Evolutionary conservation across 2,329 filamentous ascomycete species (phyloP).

Genomic region (Hymenoscyphus salicellus): DNA sequence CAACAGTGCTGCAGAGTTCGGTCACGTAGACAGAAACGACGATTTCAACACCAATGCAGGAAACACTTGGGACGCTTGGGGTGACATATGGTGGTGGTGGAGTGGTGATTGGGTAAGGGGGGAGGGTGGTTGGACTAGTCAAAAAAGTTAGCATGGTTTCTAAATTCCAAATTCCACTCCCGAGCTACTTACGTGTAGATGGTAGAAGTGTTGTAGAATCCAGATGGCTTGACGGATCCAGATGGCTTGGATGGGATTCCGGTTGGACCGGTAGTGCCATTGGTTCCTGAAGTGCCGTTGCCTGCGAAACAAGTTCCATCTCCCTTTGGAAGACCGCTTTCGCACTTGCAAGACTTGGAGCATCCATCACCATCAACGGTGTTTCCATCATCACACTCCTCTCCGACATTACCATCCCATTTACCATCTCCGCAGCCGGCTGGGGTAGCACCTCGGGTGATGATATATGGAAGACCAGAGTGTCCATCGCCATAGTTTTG

Average conservation of each 20-base stretch:
- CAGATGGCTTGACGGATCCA: slow-evolving; percentile 2
- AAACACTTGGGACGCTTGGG: slow-evolving; percentile 15
- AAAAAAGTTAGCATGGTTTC: background rate
- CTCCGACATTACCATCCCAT: slow-evolving; percentile 36
- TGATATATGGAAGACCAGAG: slow-evolving; percentile 43
- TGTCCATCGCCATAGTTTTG: slow-evolving; percentile 39
- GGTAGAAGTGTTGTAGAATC: slow-evolving; percentile 16
- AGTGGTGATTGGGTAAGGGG: slow-evolving; percentile 15
- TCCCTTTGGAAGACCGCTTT: slow-evolving; percentile 33
- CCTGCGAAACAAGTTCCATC: slow-evolving; percentile 26
- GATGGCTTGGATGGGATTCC: slow-evolving; percentile 5
- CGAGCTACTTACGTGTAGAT: slow-evolving; percentile 7
- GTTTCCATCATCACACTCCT: slow-evolving; percentile 45
- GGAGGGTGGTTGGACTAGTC: slow-evolving; percentile 1
- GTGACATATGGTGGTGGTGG: slow-evolving; percentile 22
- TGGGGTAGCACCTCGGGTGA: slow-evolving; percentile 42
- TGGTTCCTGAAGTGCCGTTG: background rate
- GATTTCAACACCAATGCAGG: slow-evolving; percentile 36
- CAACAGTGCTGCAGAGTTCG: slow-evolving; percentile 29
- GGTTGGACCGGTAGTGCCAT: slow-evolving; percentile 8
- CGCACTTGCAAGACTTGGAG: slow-evolving; percentile 41
- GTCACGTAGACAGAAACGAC: slow-evolving; percentile 34
- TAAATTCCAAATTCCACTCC: background rate
- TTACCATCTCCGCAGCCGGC: slow-evolving; percentile 42
- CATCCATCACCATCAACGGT: slow-evolving; percentile 37